phyloP scores from a whole-genome alignment of 805 yeast species.

The Yarrowia porcina region DNA sequence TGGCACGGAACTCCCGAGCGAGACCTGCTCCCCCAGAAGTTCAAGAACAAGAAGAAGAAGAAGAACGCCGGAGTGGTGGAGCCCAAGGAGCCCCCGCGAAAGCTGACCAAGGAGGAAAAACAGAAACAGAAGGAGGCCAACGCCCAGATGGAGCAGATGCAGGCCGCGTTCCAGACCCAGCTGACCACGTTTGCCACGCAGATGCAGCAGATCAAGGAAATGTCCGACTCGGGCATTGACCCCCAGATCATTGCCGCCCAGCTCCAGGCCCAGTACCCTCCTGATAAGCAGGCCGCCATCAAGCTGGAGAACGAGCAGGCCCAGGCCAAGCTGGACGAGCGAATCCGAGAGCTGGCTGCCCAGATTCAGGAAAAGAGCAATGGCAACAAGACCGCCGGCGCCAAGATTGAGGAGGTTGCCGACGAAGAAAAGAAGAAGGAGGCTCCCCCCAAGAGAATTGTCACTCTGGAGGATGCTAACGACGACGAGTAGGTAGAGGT shows the following conservation, averaged over 20 bases:
- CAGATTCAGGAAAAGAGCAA: neutral
- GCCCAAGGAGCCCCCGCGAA: slow-evolving; percentile 3
- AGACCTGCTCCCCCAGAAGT: slow-evolving; percentile 28
- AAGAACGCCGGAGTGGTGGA: slow-evolving; percentile 18
- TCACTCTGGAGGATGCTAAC: slow-evolving; percentile 26
- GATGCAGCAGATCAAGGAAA: slow-evolving; percentile 25
- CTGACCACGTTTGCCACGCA: neutral
- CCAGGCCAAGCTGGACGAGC: slow-evolving; percentile 4
- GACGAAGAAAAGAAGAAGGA: slow-evolving; percentile 5
- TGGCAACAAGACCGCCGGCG: neutral
- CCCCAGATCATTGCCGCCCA: slow-evolving; percentile 17
- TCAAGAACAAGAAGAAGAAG: slow-evolving; percentile 30
- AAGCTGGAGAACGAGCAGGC: slow-evolving; percentile 22
- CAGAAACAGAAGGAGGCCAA: slow-evolving; percentile 11
- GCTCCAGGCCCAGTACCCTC: slow-evolving; percentile 20
- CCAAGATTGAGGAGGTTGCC: neutral
- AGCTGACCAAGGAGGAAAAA: slow-evolving; percentile 31
- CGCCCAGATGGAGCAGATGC: slow-evolving; percentile 23
- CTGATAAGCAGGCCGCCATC: slow-evolving; percentile 11
- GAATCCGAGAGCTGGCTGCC: neutral
- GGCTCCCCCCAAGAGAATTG: slow-evolving; percentile 25
- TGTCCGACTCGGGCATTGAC: slow-evolving; percentile 17
- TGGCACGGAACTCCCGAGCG: slow-evolving; percentile 55
- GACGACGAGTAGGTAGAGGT: slow-evolving; percentile 7
- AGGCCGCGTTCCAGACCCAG: slow-evolving; percentile 24